Evolutionary conservation across 208 protist species (phyloP), one percentile per base, ranked within the genome.

Genomic region (Crithidia sp.): DNA sequence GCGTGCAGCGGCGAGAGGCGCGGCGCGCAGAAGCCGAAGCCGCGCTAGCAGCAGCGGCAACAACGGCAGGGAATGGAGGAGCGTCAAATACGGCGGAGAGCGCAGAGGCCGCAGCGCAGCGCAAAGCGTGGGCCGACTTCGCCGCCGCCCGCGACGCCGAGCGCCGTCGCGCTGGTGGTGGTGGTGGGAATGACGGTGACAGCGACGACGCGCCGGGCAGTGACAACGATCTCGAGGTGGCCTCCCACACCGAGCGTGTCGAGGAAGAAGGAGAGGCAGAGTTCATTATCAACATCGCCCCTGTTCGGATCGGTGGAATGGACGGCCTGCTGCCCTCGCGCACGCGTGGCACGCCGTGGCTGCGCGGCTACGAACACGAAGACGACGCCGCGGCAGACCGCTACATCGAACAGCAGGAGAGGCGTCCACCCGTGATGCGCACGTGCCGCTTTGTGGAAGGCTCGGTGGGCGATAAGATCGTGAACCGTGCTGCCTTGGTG

Each of bases 331-430:
- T 90, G 44, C 86, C 82, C 28, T 63, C 82, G 4, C 52, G 63
- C 6, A 47, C 74, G 14, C 86, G 86, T 45, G 86, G 86, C 39
- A 80, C 86, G 12, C 67, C 74, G 61, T 90, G 86, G 86, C 77
- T 90, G 47, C 86, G 80, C 54, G 79, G 82, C 7, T 68, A 71
- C 37, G 67, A 63, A 43, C 55, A 72, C 14, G 82, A 71, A 9
- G 61, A 45, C 56, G 73, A 74, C 7, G 56, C 68, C 4, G 66
- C 67, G 5, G 74, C 81, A 36, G 83, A 90, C 54, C 61, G 50
- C 16, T 61, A 81, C 37, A 53, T 83, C 3, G 83, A 90, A 60
- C 61, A 68, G 54, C 70, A 72, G 12, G 7, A 12, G 16, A 39
- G 43, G 1, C 50, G 28, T 17, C 86, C 86, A 13, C 83, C 86